Evolutionary conservation across 306 rosid species (phyloP).

Genomic region (Astragalus glycyphyllos): DNA sequence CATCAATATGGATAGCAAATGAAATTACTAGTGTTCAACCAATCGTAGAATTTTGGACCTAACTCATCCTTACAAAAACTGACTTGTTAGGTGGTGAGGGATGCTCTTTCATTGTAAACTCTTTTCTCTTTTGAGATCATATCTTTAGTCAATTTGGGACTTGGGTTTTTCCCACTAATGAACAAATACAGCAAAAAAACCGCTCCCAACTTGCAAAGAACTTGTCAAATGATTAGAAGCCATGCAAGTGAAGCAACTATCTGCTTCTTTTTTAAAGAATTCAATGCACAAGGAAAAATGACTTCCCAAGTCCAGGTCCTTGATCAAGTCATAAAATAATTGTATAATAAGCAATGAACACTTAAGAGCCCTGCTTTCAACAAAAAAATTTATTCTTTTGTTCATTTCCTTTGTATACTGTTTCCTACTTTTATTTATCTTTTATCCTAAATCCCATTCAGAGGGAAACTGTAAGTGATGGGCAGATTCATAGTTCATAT

Average conservation of each 20-base stretch:
- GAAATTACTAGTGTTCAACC: background rate
- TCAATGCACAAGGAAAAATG: constrained; percentile 24
- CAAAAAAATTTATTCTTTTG: background rate
- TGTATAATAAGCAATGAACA: background rate
- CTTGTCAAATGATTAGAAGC: constrained; percentile 22
- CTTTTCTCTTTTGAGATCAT: too few species aligned
- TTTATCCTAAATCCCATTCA: constrained; percentile 16
- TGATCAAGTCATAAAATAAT: constrained; percentile 5
- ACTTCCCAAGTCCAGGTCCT: background rate
- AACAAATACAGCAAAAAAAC: constrained; percentile 11
- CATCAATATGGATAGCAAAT: constrained; percentile 26
- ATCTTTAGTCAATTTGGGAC: too few species aligned
- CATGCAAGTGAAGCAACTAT: constrained; percentile 16
- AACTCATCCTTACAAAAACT: too few species aligned
- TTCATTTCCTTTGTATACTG: constrained; percentile 7
- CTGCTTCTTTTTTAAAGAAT: constrained; percentile 6
- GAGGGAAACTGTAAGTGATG: background rate
- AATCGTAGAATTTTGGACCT: background rate
- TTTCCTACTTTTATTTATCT: constrained; percentile 6
- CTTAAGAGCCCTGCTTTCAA: too few species aligned
- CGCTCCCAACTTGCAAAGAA: constrained; percentile 10
- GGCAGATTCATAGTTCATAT: constrained; percentile 5
- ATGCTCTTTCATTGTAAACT: too few species aligned
- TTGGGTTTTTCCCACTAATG: background rate
- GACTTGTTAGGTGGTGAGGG: too few species aligned